Percentiles rank a stretch among this genome's conserved stretches.
Evolutionary conservation across 2,329 filamentous ascomycete genomes (phyloP).

Genomic region (Xylaria sp.): DNA sequence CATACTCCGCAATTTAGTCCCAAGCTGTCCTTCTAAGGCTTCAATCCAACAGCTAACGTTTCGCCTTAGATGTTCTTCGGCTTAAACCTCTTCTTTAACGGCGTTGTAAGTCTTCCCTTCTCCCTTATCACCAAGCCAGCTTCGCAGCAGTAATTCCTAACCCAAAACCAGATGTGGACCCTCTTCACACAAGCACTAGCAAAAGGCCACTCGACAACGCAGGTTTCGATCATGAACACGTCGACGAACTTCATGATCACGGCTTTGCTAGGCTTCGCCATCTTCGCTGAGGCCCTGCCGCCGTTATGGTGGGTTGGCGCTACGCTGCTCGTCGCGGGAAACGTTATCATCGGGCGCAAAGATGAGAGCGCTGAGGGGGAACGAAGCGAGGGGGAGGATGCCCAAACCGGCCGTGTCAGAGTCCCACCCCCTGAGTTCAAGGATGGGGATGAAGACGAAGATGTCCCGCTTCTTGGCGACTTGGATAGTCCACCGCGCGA

Average conservation of each 20-base stretch:
- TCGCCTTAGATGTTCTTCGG: constrained; percentile 69
- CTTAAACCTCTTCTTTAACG: constrained; percentile 77
- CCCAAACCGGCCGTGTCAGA: constrained; percentile 2
- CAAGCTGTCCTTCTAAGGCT: not conserved
- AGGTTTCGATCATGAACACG: constrained; percentile 82
- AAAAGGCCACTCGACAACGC: constrained; percentile 74
- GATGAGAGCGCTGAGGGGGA: constrained; percentile 31
- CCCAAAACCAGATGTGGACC: constrained; percentile 70
- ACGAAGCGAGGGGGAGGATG: not conserved
- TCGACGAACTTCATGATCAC: constrained; percentile 82
- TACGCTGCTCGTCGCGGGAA: constrained; percentile 72
- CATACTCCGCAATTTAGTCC: not conserved
- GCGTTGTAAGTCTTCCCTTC: constrained; percentile 46
- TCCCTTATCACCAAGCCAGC: not conserved
- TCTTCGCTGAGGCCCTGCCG: constrained; percentile 75
- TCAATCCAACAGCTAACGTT: not conserved
- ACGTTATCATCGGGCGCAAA: constrained; percentile 76
- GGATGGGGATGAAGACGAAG: constrained; percentile 22
- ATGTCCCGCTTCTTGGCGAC: constrained; percentile 37
- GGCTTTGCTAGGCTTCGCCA: constrained; percentile 69
- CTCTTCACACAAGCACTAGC: constrained; percentile 82
- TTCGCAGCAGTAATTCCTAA: not conserved
- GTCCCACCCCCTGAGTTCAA: constrained; percentile 7
- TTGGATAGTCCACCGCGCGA: constrained; percentile 19
- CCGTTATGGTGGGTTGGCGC: constrained; percentile 80